Conservation (phyloP, 1,139 yeast genomes). For the Pichia sp. region DNA sequence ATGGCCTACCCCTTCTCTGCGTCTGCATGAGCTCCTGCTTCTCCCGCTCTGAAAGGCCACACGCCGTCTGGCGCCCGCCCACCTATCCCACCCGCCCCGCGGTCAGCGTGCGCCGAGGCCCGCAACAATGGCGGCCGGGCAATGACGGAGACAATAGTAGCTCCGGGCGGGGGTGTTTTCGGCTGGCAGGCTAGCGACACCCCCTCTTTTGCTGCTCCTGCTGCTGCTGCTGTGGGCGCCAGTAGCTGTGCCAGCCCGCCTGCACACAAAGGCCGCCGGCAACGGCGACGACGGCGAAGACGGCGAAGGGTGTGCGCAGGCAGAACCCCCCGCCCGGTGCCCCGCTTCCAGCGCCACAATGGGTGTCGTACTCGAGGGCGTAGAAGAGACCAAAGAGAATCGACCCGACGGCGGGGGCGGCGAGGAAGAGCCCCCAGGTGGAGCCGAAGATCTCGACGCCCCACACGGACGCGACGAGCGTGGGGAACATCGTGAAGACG, state of each 20-base stretch:
- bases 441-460: constrained; percentile 88
- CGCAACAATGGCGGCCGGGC: too few relatives aligned
- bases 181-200: not conserved
- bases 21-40: too few relatives aligned
- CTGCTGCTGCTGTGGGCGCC: not conserved
- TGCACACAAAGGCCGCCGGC: constrained; percentile 5
- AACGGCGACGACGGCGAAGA: not conserved
- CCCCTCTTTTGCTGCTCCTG: constrained; percentile 1
- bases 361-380: constrained; percentile 42
- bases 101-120: too few relatives aligned
- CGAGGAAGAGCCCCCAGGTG: constrained; percentile 87
- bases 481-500: constrained; percentile 78
- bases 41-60: too few relatives aligned
- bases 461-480: constrained; percentile 79
- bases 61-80: too few relatives aligned
- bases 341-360: not conserved
- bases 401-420: constrained; percentile 89
- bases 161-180: too few relatives aligned
- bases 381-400: constrained; percentile 65
- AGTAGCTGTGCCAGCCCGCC: constrained; percentile 3
- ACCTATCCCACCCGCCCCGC: too few relatives aligned
- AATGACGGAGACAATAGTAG: too few relatives aligned
- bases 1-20: too few relatives aligned
- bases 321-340: not conserved
- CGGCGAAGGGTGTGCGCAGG: not conserved